phyloP scores from a whole-genome alignment of 208 protist species.

The Trypanosoma scelopori region DNA sequence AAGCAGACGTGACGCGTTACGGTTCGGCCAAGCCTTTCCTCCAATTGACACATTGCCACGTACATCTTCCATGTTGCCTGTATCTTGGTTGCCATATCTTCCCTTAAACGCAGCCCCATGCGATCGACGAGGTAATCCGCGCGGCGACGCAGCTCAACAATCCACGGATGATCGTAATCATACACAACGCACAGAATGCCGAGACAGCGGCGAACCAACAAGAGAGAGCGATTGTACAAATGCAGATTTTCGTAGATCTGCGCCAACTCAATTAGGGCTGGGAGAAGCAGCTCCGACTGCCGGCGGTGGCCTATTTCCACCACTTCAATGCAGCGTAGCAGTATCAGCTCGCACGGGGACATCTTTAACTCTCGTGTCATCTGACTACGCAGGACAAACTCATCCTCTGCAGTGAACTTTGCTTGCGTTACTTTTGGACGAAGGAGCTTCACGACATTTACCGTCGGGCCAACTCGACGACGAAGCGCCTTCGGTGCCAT shows the following conservation, averaged over 20 bases:
- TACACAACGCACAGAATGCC: conserved; percentile 83
- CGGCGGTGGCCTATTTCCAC: conserved; percentile 77
- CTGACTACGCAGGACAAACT: conserved; percentile 80
- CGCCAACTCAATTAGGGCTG: conserved; percentile 67
- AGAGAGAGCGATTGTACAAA: conserved; percentile 73
- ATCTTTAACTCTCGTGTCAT: conserved; percentile 81
- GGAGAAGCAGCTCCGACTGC: conserved; percentile 86
- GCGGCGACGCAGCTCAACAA: conserved; percentile 67
- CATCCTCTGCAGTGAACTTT: conserved; percentile 47
- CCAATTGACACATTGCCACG: conserved; percentile 60
- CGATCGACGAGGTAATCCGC: conserved; percentile 44
- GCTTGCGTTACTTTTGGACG: conserved; percentile 34
- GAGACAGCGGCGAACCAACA: conserved; percentile 80
- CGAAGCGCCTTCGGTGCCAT: conserved; percentile 64
- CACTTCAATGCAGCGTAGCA: conserved; percentile 85
- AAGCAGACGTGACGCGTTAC: conserved; percentile 71
- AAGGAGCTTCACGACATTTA: conserved; percentile 48
- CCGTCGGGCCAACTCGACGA: conserved; percentile 52
- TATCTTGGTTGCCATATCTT: conserved; percentile 74
- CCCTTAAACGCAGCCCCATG: conserved; percentile 45
- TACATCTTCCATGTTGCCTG: conserved; percentile 85
- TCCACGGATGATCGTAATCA: conserved; percentile 87
- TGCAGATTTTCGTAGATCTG: conserved; percentile 82
- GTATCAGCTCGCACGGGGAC: conserved; percentile 78
- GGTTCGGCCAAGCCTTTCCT: conserved; percentile 53